A percentile compares a stretch with the other conserved stretches of the same genome.
These are phyloP conservation scores for Phytophthora hibernalis DNA, from an alignment of 352 stramenopile genomes.

Conservation along the genomic window DNA sequence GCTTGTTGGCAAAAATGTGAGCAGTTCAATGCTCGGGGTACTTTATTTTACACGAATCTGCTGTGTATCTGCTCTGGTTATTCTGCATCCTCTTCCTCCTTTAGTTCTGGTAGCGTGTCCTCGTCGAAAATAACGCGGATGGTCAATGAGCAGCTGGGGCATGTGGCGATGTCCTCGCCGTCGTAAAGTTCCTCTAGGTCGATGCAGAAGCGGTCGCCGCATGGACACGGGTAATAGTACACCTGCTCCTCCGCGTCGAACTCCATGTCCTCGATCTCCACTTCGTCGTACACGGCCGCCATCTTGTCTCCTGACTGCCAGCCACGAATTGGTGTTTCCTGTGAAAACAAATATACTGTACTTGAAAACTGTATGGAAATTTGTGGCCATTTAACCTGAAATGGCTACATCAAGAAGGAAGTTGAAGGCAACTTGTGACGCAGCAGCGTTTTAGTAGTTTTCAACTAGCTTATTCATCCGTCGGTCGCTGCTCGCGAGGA, in stretches of 20 bases:
- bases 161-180: constrained; percentile 97
- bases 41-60: neutral
- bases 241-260: constrained; percentile 94
- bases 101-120: constrained; percentile 76
- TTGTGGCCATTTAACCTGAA: constrained; percentile 19
- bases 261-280: constrained; percentile 98
- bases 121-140: constrained; percentile 97
- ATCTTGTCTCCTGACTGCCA: constrained; percentile 40
- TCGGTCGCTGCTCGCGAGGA: constrained; percentile 3
- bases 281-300: constrained; percentile 96
- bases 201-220: constrained; percentile 95
- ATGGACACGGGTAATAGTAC: constrained; percentile 98
- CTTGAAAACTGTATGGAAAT: neutral
- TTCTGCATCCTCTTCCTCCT: constrained; percentile 51
- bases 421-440: constrained; percentile 15
- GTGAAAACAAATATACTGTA: constrained; percentile 27
- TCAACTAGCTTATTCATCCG: constrained; percentile 23
- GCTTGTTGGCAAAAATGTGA: neutral
- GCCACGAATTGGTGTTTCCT: constrained; percentile 30
- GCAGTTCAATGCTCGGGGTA: neutral
- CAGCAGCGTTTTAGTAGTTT: constrained; percentile 13
- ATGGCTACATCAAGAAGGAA: constrained; percentile 17
- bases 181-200: constrained; percentile 90
- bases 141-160: constrained; percentile 96
- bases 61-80: neutral